phyloP scores from a whole-genome alignment of 768 basidiomycete species.

The Tylopilus sp. region DNA sequence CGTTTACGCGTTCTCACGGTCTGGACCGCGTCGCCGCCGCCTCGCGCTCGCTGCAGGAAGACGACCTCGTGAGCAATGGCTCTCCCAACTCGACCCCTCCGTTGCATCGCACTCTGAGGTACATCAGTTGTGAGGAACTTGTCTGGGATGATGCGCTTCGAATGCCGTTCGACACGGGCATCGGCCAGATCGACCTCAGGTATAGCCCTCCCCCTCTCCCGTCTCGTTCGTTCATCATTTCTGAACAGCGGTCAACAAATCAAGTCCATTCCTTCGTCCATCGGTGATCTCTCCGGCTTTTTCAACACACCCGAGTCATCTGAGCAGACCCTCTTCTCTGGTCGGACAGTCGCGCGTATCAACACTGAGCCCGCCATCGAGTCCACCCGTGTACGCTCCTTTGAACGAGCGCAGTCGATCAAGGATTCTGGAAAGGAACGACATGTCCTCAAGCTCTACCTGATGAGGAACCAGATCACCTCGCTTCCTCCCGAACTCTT shows the following conservation, averaged over 20 bases:
- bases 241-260: slow-evolving; percentile 37
- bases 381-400: slow-evolving; percentile 19
- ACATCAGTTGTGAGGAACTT: slow-evolving; percentile 31
- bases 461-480: slow-evolving; percentile 52
- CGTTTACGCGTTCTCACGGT: slow-evolving; percentile 15
- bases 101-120: slow-evolving; percentile 11
- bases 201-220: slow-evolving; percentile 27
- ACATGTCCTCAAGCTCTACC: slow-evolving; percentile 54
- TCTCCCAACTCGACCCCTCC: slow-evolving; percentile 10
- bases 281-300: slow-evolving; percentile 44
- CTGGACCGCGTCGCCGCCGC: slow-evolving; percentile 5
- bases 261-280: slow-evolving; percentile 47
- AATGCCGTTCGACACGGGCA: slow-evolving; percentile 43
- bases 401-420: slow-evolving; percentile 27
- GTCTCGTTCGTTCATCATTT: slow-evolving; percentile 11
- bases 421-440: slow-evolving; percentile 37
- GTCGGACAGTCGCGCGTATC: slow-evolving; percentile 33
- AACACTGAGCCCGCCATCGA: slow-evolving; percentile 33
- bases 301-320: slow-evolving; percentile 40
- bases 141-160: slow-evolving; percentile 50
- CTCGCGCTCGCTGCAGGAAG: slow-evolving; percentile 26
- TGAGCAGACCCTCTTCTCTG: slow-evolving; percentile 25
- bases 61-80: slow-evolving; percentile 16
- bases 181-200: slow-evolving; percentile 55
- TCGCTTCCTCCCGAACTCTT: slow-evolving; percentile 58